Conservation (phyloP, 805 yeast species). For the Pichia manshurica region DNA sequence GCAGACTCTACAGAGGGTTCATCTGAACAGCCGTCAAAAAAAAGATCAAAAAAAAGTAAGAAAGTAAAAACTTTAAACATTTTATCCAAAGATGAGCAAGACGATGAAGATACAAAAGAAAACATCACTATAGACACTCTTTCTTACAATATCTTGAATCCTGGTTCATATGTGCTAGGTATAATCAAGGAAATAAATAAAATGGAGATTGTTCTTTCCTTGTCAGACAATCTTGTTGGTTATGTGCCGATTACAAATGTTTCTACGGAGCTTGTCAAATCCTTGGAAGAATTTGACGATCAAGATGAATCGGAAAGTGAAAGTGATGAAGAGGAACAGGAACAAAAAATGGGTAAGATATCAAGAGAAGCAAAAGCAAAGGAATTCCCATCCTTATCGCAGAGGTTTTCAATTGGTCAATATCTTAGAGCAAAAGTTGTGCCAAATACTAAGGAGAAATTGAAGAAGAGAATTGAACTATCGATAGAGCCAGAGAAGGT, state of each 20-base stretch:
- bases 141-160: slow-evolving; percentile 53
- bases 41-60: slow-evolving; percentile 28
- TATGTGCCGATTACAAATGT: slow-evolving; percentile 69
- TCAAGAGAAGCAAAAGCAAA: slow-evolving; percentile 25
- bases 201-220: slow-evolving; percentile 59
- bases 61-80: slow-evolving; percentile 18
- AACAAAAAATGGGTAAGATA: slow-evolving; percentile 18
- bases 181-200: slow-evolving; percentile 58
- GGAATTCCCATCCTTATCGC: slow-evolving; percentile 51
- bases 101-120: slow-evolving; percentile 16
- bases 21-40: slow-evolving; percentile 24
- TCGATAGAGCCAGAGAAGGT: slow-evolving; percentile 70
- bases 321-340: slow-evolving; percentile 16
- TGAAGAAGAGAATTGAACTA: slow-evolving; percentile 60
- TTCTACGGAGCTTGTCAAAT: slow-evolving; percentile 53
- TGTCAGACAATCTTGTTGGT: slow-evolving; percentile 80
- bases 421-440: slow-evolving; percentile 82
- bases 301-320: slow-evolving; percentile 37
- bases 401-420: slow-evolving; percentile 65
- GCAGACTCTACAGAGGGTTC: slow-evolving; percentile 13
- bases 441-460: slow-evolving; percentile 35
- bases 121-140: slow-evolving; percentile 54
- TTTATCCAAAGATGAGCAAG: slow-evolving; percentile 20
- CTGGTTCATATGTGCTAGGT: slow-evolving; percentile 75
- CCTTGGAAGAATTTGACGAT: slow-evolving; percentile 54